Evolutionary conservation across 2,329 filamentous ascomycete species (phyloP).

Genomic region (Mollisiaceae sp.): DNA sequence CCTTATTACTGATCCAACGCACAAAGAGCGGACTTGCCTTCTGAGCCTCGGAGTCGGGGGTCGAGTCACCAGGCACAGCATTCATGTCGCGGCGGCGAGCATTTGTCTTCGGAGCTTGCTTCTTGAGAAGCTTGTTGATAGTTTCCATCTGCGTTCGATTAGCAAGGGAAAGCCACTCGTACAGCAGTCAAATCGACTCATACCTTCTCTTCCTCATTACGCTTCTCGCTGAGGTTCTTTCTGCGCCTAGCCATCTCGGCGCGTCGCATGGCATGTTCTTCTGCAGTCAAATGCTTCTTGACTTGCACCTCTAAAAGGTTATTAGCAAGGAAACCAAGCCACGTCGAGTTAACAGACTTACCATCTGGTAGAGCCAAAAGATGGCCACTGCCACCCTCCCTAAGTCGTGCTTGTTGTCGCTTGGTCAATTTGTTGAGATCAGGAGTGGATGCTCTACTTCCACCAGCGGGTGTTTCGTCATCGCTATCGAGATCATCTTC

Average conservation of each 20-base stretch:
- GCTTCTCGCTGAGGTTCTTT: constrained; percentile 77
- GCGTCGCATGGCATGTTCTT: constrained; percentile 74
- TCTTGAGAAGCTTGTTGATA: constrained; percentile 87
- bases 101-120: constrained; percentile 79
- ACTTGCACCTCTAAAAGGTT: constrained; percentile 63
- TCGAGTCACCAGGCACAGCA: constrained; percentile 48
- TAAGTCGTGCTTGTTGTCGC: constrained; percentile 65
- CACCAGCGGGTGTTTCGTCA: constrained; percentile 50
- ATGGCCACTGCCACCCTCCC: constrained; percentile 53
- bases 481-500: constrained; percentile 43
- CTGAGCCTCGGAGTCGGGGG: constrained; percentile 52
- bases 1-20: constrained; percentile 72
- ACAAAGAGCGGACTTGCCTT: constrained; percentile 66
- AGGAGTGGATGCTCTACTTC: constrained; percentile 61
- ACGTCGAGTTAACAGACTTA: constrained; percentile 17
- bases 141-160: constrained; percentile 72
- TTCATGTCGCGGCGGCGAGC: constrained; percentile 48
- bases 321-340: not conserved
- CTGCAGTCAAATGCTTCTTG: constrained; percentile 74
- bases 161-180: constrained; percentile 6
- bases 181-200: constrained; percentile 10
- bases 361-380: constrained; percentile 51
- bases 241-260: constrained; percentile 75
- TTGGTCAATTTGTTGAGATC: constrained; percentile 71
- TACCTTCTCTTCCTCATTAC: constrained; percentile 80